Conservation (phyloP, 1,139 yeast species). For the Debaryomyces robertsiae region DNA sequence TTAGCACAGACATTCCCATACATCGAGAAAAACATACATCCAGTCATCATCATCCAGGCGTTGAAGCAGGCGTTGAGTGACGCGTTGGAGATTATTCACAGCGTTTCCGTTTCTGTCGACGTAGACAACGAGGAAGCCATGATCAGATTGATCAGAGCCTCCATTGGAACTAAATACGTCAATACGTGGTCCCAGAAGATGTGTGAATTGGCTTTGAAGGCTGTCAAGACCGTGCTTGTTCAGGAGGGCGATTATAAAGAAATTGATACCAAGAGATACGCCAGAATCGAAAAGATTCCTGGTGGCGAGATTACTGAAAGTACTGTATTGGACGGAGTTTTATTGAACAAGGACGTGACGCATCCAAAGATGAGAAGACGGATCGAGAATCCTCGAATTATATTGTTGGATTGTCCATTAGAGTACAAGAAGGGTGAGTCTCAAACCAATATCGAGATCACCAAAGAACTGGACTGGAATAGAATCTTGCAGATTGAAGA, state of each 20-base stretch:
- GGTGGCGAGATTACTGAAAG: constrained; percentile 96
- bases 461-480: constrained; percentile 96
- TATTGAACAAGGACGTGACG: constrained; percentile 94
- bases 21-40: constrained; percentile 92
- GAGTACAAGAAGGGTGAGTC: constrained; percentile 99
- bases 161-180: constrained; percentile 95
- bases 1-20: constrained; percentile 94
- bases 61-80: constrained; percentile 88
- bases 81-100: constrained; percentile 85
- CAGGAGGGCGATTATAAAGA: constrained; percentile 75
- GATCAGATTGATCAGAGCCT: constrained; percentile 82
- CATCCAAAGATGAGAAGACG: constrained; percentile 96
- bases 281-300: constrained; percentile 91
- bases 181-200: constrained; percentile 89
- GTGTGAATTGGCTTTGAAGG: constrained; percentile 86
- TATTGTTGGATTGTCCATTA: constrained; percentile 91
- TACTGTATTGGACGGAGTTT: constrained; percentile 84
- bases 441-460: constrained; percentile 95
- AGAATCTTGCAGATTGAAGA: constrained; percentile 95
- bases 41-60: constrained; percentile 94
- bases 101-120: constrained; percentile 85
- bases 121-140: constrained; percentile 81
- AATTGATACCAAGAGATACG: constrained; percentile 91
- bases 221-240: constrained; percentile 80
- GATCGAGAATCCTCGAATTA: constrained; percentile 85